Evolutionary conservation across 208 protist species (phyloP), one percentile per base, ranked within the genome.

Genomic region (Porcisia hertigi): DNA sequence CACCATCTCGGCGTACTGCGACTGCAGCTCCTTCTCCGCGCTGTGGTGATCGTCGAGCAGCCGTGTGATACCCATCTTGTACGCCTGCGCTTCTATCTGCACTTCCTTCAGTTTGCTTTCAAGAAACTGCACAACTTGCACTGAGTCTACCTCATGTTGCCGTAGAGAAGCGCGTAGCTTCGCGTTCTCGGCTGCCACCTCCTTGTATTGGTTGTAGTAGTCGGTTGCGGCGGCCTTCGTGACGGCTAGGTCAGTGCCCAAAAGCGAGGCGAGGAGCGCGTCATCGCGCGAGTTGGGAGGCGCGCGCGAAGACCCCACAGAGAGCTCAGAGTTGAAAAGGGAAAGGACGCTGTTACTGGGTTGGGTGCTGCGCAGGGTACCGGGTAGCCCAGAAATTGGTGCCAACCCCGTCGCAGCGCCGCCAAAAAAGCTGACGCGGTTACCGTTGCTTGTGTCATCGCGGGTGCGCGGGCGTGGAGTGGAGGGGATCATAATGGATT

Each of bases 81-180:
- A 89, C 57, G 77, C 55, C 34, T 53, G 52, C 57, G 80, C 66
- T 49, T 79, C 83, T 34, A 55, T 52, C 34, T 82, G 67, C 49
- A 83, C 81, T 39, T 81, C 71, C 66, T 88, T 79, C 36, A 96
- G 73, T 79, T 86, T 69, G n/a, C 25, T 63, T 65, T 92, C 80
- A 23, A 91, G 73, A 57, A 82, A 76, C 66, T 83, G 72, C 36
- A 90, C 81, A 18, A 96, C 92, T 54, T 87, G 75, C 69, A 92
- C 76, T 1, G 88, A 85, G 75, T 91, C 88, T 3, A 69, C 77
- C 72, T 91, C 82, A 6, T 94, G 89, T 59, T 86, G 80, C 67
- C 74, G 59, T 45, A 94, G 80, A 57, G 88, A 79, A 12, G 47
- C 57, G 12, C 87, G 83, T 70, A 96, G 86, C 75, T 77, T 16